Evolutionary conservation across 768 basidiomycete species (phyloP), one percentile per base, ranked within the genome.

Genomic region (Leccinum barrowsii): DNA sequence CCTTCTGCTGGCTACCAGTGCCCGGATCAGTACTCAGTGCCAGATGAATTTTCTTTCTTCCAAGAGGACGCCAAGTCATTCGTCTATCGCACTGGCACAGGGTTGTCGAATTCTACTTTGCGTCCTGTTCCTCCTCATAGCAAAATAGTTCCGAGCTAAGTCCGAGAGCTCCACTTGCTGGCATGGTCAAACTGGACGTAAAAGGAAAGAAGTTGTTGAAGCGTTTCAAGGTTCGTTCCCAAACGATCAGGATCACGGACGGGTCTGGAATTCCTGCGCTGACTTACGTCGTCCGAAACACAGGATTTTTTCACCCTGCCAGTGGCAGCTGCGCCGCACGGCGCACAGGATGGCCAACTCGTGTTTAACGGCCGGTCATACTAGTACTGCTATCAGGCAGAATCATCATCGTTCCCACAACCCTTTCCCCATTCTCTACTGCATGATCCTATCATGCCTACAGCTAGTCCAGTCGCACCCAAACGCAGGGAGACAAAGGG

Each of bases 381-480:
- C 8, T n/a, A n/a, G n/a, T n/a, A 40, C 40, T 40, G n/a, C 40
- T 40, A 40, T 40, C 17, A 1, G 0, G 37, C 12, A n/a, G 40
- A 40, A 40, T 40, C 40, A n/a, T 17, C 40, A n/a, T 8, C n/a
- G 55, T 62, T 58, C 35, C 59, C 57, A 19, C 54, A 26, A 12
- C 37, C 46, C 35, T 55, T 61, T 30, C 59, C 6, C n/a, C 52
- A 57, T 47, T 52, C 55, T 19, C 57, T 56, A 4, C n/a, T 35
- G 21, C 52, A 61, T 22, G 59, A 59, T 19, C 65, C 58, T 12
- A 12, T 50, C 58, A 65, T 65, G 63, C 6, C 55, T 2, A 48
- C 59, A 1, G 40, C n/a, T n/a, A 34, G 40, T 12, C 21, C 55
- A 46, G 28, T 61, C 37, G 19, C 51, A 5, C 55, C 63, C 1